Base-by-base conservation (phyloP, 306 rosid genomes). In the Astragalus membranaceus region DNA sequence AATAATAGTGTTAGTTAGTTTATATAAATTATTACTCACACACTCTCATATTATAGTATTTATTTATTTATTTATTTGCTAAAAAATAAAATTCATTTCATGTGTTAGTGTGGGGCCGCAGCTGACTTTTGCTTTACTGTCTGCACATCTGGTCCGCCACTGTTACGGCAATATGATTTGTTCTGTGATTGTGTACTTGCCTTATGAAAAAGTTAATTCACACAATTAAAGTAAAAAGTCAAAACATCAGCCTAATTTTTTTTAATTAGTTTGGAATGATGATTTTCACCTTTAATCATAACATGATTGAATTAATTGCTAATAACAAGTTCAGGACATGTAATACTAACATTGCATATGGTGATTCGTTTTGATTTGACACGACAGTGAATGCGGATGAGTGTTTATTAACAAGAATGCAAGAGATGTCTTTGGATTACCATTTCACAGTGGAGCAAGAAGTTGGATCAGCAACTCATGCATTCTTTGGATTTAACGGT, bases 401-500 rank as follows among this genome's bases (percentile, higher is more conserved):
- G 58, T 95, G 99, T 82, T 36, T 95, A 55, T 69, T 95, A 82
- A 89, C 99, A 65, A 91, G 99, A 71, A 95, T 95, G 99, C 99
- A 95, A 83, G 99, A 95, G 86, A 95, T 95, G 99, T 91, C 97
- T 3, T 46, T 95, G 81, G 97, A 95, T 84, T 95, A 95, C 80
- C 99, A 95, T 88, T 95, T 95, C 84, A 95, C 81, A 3, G 97
- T 95, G 32, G 99, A 95, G 73, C 99, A 95, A 91, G 99, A 95
- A 91, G 99, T 95, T 80, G 99, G 99, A 0, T 95, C 99, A 54
- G 89, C 97, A 10, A 95, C 99, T 29, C 97, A 95, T 76, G 99
- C 99, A 54, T 95, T 95, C 88, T 95, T 95, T 73, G 99, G 99
- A 56, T 95, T 95, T 84, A 95, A 95, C 30, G 99, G 99, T 94